Conservation (phyloP, 495 filamentous ascomycete genomes). For the Echria macrotheca region DNA sequence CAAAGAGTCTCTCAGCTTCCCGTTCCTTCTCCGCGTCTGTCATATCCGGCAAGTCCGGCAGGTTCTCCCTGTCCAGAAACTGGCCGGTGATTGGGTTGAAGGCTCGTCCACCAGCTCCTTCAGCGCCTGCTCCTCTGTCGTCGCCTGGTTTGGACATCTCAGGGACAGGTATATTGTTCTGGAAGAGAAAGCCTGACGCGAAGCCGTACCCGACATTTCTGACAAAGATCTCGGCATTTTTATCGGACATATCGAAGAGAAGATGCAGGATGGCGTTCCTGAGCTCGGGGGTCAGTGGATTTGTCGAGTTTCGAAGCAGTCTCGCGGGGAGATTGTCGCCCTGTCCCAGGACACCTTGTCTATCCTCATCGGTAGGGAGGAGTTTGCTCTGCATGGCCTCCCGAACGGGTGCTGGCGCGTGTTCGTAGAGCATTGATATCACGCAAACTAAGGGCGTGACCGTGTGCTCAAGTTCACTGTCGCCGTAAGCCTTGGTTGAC, state of each 20-base stretch:
- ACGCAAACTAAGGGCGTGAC: slow-evolving; percentile 67
- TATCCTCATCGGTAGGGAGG: slow-evolving; percentile 72
- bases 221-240: slow-evolving; percentile 65
- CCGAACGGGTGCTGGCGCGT: slow-evolving; percentile 60
- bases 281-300: slow-evolving; percentile 59
- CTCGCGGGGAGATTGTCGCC: slow-evolving; percentile 68
- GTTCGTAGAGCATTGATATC: slow-evolving; percentile 63
- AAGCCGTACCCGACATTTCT: slow-evolving; percentile 87
- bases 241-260: slow-evolving; percentile 80
- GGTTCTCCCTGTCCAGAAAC: slow-evolving; percentile 62
- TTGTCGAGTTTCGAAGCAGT: slow-evolving; percentile 75
- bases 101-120: slow-evolving; percentile 19
- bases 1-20: slow-evolving; percentile 89
- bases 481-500: slow-evolving; percentile 53
- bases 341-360: slow-evolving; percentile 71
- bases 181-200: slow-evolving; percentile 82
- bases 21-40: slow-evolving; percentile 85
- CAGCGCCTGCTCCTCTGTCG: slow-evolving; percentile 32
- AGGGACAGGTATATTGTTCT: slow-evolving; percentile 72
- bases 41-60: slow-evolving; percentile 61
- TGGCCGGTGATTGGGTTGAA: slow-evolving; percentile 93
- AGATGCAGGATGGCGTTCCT: slow-evolving; percentile 71
- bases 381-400: slow-evolving; percentile 60
- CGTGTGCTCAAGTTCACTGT: slow-evolving; percentile 62
- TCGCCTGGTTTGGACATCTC: slow-evolving; percentile 56